Base-by-base conservation (phyloP, 495 filamentous ascomycete species). In the Peziza echinospora region DNA sequence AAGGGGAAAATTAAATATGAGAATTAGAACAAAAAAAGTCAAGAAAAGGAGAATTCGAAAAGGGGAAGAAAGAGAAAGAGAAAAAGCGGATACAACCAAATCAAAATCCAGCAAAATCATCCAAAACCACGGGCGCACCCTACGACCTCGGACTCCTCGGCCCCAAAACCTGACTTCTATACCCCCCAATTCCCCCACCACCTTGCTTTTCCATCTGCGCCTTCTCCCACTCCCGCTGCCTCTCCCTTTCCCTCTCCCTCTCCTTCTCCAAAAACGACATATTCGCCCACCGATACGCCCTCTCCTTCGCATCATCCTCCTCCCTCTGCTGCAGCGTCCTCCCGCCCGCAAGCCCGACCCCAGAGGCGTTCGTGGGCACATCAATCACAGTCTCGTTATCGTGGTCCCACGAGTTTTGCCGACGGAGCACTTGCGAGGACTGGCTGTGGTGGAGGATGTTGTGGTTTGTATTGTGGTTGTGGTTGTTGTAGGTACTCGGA, bases 191-290 rank as follows among this genome's bases (percentile, higher is more conserved):
- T 94, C 6, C 80, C 85, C 61, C 54, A 4, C 46, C 54, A 16
- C 43, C 45, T 19, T 58, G 66, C 1, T 75, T 78, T 51, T 77
- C 77, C 48, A 78, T 71, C 63, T 94, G 89, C n/a, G 72, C 70
- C 47, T 87, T 80, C 55, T 96, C 89, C 89, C 89, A 97, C 54
- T 97, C 89, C 44, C 73, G 69, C 64, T 97, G 89, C 30, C 87
- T 71, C 60, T 92, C 82, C 9, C 91, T 72, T 63, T 97, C 89
- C 51, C 81, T 72, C 62, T 97, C 89, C 82, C 94, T 93, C 60
- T 97, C 89, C 19, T 85, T 76, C 63, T 93, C 85, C 1, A 96
- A 69, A 5, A 97, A 70, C 3, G 80, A 82, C 62, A 84, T 86
- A 48, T 55, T 56, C 44, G 55, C 51, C 55, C 53, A 56, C 40